phyloP scores from a whole-genome alignment of 208 protist species.

The Crithidia thermophila region DNA sequence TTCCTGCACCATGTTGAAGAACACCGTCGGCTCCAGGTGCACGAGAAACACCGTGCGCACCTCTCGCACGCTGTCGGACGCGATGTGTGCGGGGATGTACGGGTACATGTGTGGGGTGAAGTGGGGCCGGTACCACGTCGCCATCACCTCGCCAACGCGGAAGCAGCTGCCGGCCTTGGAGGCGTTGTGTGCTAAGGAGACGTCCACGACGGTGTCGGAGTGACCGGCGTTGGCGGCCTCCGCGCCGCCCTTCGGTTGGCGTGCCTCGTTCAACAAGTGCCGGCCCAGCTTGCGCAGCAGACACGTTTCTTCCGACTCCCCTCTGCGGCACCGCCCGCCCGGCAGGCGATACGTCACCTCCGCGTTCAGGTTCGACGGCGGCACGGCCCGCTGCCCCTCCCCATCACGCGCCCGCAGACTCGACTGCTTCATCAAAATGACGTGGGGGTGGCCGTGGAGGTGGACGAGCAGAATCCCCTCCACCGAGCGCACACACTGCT shows the following conservation, averaged over 20 bases:
- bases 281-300: slow-evolving; percentile 80
- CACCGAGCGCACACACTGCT: slow-evolving; percentile 83
- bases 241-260: slow-evolving; percentile 15
- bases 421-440: slow-evolving; percentile 83
- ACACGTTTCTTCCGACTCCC: slow-evolving; percentile 70
- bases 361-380: slow-evolving; percentile 40
- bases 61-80: slow-evolving; percentile 78
- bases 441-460: slow-evolving; percentile 92
- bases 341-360: slow-evolving; percentile 69
- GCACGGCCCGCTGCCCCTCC: slow-evolving; percentile 29
- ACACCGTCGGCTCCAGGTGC: slow-evolving; percentile 66
- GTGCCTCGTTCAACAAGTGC: slow-evolving; percentile 70
- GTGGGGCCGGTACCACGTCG: slow-evolving; percentile 84
- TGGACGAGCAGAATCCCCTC: slow-evolving; percentile 93
- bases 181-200: slow-evolving; percentile 31
- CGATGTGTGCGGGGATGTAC: slow-evolving; percentile 91
- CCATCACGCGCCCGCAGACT: slow-evolving; percentile 17
- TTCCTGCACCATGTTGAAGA: slow-evolving; percentile 67
- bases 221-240: slow-evolving; percentile 12
- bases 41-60: slow-evolving; percentile 86
- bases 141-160: slow-evolving; percentile 77
- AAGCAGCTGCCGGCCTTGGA: slow-evolving; percentile 54
- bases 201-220: slow-evolving; percentile 51
- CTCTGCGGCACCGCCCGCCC: slow-evolving; percentile 72
- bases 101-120: slow-evolving; percentile 93